Base-by-base conservation (phyloP, 2,329 filamentous ascomycete species). In the Thermothelomyces thermophilus region DNA sequence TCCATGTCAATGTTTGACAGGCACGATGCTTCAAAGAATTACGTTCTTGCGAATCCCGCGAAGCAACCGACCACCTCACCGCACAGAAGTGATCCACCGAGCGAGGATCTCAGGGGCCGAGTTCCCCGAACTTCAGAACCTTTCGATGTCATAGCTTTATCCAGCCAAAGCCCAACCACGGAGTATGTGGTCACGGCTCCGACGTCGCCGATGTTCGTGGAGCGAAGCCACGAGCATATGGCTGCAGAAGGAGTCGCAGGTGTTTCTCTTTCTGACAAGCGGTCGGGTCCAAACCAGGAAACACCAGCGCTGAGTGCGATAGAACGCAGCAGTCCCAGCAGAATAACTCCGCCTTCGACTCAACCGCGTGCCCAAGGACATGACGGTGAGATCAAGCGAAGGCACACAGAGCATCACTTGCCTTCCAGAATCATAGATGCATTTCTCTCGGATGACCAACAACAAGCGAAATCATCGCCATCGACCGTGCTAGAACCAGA, bases 121-220 rank as follows among this genome's bases (percentile, higher is more conserved):
- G 2, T 9, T n/a, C 33, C 33, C 13, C 13, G 33, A 14, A 9
- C 3, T 2, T 9, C 36, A 2, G 4, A 31, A 2, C 8, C 22
- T 10, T 30, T 10, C 2, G 45, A 52, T 10, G 36, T 37, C 10
- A 45, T 48, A 8, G 37, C 14, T 3, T 1, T 48, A 11, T 45
- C 35, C 30, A 48, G 35, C 24, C 30, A 33, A 39, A 41, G 31
- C 8, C 14, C 5, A 28, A 17, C 34, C 17, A 20, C 36, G 30
- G 13, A 8, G 1, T 13, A 33, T n/a, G 11, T 14, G 1, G 19
- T 8, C 5, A 16, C 24, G 9, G 20, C 6, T 9, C 45, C 41
- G 4, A 45, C 46, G 13, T 45, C 50, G 9, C 45, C 45, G 4
- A n/a, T 48, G 22, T 45, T 52, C n/a, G n/a, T 52, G 19, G 45